Base-by-base conservation (phyloP, 2,329 filamentous ascomycete species). In the Aspergillus felis region DNA sequence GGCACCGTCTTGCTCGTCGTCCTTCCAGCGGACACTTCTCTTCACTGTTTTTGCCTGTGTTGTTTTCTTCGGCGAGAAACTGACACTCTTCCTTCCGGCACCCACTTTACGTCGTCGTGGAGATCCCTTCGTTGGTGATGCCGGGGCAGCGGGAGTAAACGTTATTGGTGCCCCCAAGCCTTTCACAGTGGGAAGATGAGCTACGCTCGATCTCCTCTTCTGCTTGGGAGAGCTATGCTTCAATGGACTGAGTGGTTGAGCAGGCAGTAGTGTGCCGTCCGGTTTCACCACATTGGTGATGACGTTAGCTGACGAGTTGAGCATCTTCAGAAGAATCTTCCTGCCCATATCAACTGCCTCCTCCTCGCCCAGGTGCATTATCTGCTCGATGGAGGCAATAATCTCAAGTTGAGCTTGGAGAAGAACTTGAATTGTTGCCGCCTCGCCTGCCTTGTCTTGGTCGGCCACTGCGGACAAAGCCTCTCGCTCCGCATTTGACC, bases 371-470 rank as follows among this genome's bases (percentile, higher is more conserved):
- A 97, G 91, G 38, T 84, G 81, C 64, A 93, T 84, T 25, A 94
- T 90, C 63, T 91, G 89, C 55, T 88, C 86, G 54, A 99, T 84
- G 0, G 92, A 91, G 4, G 90, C 81, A 59, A 97, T 84, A 2
- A 92, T 93, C 67, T 97, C 92, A 65, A 99, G 96, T 68, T 97
- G 93, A 12, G 93, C 91, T 54, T 89, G 88, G 10, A 97, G 83
- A 55, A 99, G 82, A 51, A 90, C 84, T 74, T 97, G 92, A 68
- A 96, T 82, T 63, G 90, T 85, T 20, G 84, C 85, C 22, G 87
- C 85, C 70, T 97, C 92, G 12, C 88, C 89, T 27, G 83, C 81
- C 76, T 88, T 93, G 61, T 97, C 92, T 67, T 94, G 87, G 55
- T 97, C 92, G 10, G 92, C 74, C 22, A 97, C 84, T 53, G 91